Evolutionary conservation across 441 rosid species (phyloP).

Genomic region (Gossypium davidsonii): DNA sequence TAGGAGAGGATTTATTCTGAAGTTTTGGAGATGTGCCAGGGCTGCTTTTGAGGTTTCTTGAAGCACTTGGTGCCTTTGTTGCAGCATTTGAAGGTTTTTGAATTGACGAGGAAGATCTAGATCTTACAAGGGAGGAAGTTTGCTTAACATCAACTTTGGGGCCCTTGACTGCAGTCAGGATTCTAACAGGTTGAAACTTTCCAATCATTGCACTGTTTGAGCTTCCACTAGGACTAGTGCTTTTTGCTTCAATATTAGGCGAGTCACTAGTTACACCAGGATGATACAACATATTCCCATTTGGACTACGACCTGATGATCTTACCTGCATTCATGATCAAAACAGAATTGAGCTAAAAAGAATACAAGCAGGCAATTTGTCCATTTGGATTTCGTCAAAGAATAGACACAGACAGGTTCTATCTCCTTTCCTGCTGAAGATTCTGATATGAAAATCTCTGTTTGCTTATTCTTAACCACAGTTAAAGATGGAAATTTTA

Average conservation of each 20-base stretch:
- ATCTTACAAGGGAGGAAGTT: constrained; percentile 18
- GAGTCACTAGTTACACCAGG: constrained; percentile 29
- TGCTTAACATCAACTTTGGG: constrained; percentile 31
- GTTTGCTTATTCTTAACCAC: background rate
- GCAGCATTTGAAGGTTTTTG: constrained; percentile 35
- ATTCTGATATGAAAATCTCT: background rate
- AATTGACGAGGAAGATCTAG: constrained; percentile 27
- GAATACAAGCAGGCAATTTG: constrained; percentile 1
- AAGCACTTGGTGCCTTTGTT: constrained; percentile 30
- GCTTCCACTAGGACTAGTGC: constrained; percentile 30
- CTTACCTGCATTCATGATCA: constrained; percentile 42
- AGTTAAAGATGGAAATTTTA: background rate
- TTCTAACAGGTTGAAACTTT: constrained; percentile 45
- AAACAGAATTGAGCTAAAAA: constrained; percentile 5
- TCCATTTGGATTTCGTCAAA: background rate
- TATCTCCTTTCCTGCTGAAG: background rate
- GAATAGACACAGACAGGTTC: background rate
- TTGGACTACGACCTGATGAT: constrained; percentile 40
- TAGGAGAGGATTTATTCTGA: constrained; percentile 38
- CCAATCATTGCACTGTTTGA: constrained; percentile 34
- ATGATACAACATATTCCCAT: constrained; percentile 31
- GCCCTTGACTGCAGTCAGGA: constrained; percentile 18
- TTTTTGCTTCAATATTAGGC: constrained; percentile 32
- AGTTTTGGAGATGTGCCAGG: constrained; percentile 33
- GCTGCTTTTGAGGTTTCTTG: constrained; percentile 36